Base-by-base conservation (phyloP, 2,329 filamentous ascomycete genomes). In the Beauveria bassiana region DNA sequence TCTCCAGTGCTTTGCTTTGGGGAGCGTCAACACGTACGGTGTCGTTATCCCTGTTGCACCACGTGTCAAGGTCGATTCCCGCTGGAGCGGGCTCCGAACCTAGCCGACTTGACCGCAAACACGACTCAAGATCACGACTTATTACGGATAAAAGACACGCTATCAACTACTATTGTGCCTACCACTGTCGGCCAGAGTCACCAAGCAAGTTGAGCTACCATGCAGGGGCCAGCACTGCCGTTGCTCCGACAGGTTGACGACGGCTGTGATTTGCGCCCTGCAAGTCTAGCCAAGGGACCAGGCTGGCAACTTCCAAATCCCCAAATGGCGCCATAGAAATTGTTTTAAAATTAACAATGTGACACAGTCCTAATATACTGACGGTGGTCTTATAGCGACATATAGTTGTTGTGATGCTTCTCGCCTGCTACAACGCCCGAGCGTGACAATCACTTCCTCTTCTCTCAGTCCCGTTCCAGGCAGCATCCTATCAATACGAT, bases 241-340 rank as follows among this genome's bases (percentile, higher is more conserved):
- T 55, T n/a, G 42, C 42, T 24, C 46, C 47, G 56, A 43, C 52
- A 28, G 16, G 10, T 42, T 42, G 34, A 38, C 55, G 18, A 53
- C 46, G 61, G 54, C 61, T 50, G 61, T 31, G 49, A 50, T 58
- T 62, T 62, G 61, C 61, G 61, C 61, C 61, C 61, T 62, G 61
- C 16, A 42, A 52, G 22, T 59, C 54, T 59, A 53, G 54, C 61
- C 54, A 49, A 47, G 38, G 26, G 34, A 24, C 57, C 42, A 26
- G n/a, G 47, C 42, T 20, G 4, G 16, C 55, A 56, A 18, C 42
- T 40, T 28, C 26, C 28, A 45, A 47, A 47, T 24, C n/a, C n/a
- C 20, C 28, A 40, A 40, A 24, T 49, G 31, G 22, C 4, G 55
- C n/a, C 14, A 50, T 50, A 26, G 24, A 59, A 9, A 59, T 51